Conservation (phyloP, 345 rosid species). For the Hypericum androsaemum region DNA sequence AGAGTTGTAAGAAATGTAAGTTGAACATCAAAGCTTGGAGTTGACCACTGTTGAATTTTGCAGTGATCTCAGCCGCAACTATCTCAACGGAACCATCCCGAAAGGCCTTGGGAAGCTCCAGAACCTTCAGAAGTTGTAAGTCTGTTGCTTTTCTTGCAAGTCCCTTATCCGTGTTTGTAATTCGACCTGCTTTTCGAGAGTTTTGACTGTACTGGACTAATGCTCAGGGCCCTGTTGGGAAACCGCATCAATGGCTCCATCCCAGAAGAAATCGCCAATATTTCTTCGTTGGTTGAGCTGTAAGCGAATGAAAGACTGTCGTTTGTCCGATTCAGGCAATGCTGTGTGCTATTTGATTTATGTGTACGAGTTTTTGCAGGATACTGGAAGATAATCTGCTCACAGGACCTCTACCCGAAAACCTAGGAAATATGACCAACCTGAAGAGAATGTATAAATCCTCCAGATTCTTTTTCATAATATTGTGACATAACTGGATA, state of each 20-base stretch:
- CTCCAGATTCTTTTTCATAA: neutral
- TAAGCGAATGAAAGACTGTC: conserved; percentile 26
- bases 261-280: conserved; percentile 48
- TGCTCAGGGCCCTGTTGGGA: conserved; percentile 41
- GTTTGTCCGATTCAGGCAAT: neutral
- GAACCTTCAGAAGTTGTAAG: conserved; percentile 44
- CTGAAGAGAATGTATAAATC: conserved; percentile 44
- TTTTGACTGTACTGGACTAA: neutral
- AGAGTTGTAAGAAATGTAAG: too few species aligned
- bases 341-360: neutral
- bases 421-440: conserved; percentile 48
- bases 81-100: conserved; percentile 61
- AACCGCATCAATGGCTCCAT: conserved; percentile 60
- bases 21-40: neutral
- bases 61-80: conserved; percentile 77
- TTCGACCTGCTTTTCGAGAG: neutral
- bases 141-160: neutral
- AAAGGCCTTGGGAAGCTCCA: conserved; percentile 38
- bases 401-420: conserved; percentile 48
- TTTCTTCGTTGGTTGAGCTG: conserved; percentile 44
- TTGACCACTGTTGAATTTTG: conserved; percentile 2
- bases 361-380: conserved; percentile 26
- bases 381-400: conserved; percentile 53
- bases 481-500: too few species aligned
- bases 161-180: neutral